Percentiles rank a stretch among this genome's conserved stretches.
Evolutionary conservation across 2,329 filamentous ascomycete species (phyloP).

Genomic region (Aspergillus neoniger): DNA sequence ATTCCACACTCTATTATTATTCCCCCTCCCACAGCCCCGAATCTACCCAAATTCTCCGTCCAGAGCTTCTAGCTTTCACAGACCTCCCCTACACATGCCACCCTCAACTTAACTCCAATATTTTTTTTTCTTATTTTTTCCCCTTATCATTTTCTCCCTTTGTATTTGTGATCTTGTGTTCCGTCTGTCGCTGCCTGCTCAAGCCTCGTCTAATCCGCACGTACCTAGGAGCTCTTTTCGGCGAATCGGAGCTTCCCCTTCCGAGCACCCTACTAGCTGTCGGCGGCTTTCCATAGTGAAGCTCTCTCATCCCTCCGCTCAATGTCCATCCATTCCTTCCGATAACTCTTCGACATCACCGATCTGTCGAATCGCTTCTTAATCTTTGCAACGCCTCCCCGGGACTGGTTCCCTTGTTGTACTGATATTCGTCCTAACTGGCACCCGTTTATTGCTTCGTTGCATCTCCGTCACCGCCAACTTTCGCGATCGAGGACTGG

Average conservation of each 20-base stretch:
- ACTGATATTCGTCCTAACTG: slow-evolving; percentile 2
- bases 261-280: slow-evolving; percentile 22
- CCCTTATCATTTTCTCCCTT: background rate
- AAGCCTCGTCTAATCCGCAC: slow-evolving; percentile 20
- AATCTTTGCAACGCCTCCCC: slow-evolving; percentile 2
- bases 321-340: slow-evolving; percentile 17
- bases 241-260: slow-evolving; percentile 30
- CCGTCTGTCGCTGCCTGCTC: slow-evolving; percentile 6
- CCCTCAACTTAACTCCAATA: background rate
- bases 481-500: background rate
- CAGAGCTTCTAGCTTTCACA: slow-evolving; percentile 20
- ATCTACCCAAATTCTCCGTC: slow-evolving; percentile 22
- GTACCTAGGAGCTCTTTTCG: slow-evolving; percentile 18
- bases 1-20: slow-evolving; percentile 21
- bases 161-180: slow-evolving; percentile 1
- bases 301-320: slow-evolving; percentile 14
- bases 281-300: slow-evolving; percentile 20
- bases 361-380: slow-evolving; percentile 4
- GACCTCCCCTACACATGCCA: slow-evolving; percentile 28
- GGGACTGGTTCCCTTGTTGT: background rate
- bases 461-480: slow-evolving; percentile 1
- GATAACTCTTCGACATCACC: slow-evolving; percentile 13
- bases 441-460: slow-evolving; percentile 1
- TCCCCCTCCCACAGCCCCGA: slow-evolving; percentile 19
- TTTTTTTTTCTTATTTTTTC: no score